Evolutionary conservation across 1,284 basidiomycete genomes (phyloP).

Genomic region (Uromyces viciae-fabae): DNA sequence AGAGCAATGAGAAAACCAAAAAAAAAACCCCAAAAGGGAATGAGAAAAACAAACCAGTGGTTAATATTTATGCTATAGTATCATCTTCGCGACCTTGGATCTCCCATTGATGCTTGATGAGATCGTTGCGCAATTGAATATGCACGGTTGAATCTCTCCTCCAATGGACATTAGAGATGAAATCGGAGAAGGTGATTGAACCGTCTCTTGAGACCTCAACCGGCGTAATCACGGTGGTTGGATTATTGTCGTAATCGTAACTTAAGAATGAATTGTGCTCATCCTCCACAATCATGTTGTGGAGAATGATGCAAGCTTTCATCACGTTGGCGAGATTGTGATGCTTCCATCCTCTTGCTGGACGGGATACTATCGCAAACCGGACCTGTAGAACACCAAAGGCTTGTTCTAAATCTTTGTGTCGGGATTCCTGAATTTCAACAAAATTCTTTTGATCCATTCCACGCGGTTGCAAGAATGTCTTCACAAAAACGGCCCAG

Average conservation of each 20-base stretch:
- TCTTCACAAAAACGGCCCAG: background rate
- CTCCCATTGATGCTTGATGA: background rate
- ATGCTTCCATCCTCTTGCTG: background rate
- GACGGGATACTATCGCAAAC: background rate
- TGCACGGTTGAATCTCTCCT: background rate
- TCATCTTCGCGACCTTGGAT: background rate
- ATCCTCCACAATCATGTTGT: constrained; percentile 24
- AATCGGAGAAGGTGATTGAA: background rate
- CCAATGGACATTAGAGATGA: background rate
- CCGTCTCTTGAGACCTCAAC: no score
- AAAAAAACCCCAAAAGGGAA: no score
- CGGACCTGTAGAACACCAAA: constrained; percentile 16
- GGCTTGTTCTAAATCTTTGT: constrained; percentile 1
- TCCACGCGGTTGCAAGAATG: background rate
- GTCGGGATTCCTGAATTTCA: background rate
- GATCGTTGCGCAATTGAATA: background rate
- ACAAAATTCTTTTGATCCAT: background rate
- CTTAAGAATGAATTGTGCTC: background rate
- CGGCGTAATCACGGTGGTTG: background rate
- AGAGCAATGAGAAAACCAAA: no score
- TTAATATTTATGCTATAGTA: no score
- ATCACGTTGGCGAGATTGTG: background rate
- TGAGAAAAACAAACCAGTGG: no score
- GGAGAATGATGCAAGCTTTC: constrained; percentile 18
- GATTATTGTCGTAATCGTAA: background rate